These are phyloP conservation scores for Ceratopteris richardii DNA, from an alignment of 75 land plant genomes.

Conservation along the genomic window DNA sequence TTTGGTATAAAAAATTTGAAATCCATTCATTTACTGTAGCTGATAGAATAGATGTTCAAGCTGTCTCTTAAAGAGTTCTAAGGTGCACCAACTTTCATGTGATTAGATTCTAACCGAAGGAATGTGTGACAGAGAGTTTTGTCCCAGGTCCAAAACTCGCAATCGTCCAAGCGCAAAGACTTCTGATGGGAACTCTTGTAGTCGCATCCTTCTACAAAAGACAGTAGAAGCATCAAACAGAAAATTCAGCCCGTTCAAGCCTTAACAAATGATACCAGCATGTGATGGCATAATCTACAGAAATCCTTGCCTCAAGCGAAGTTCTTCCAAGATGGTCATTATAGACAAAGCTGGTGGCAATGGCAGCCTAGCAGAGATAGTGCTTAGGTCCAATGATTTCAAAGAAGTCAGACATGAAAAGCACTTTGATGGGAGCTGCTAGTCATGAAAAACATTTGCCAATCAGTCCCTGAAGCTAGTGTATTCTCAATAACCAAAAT, in stretches of 20 bases:
- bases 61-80: too few species aligned
- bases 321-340: constrained; percentile 66
- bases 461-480: too few species aligned
- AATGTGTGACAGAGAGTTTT: constrained; percentile 51
- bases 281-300: not conserved
- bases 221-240: constrained; percentile 8
- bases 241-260: not conserved
- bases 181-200: constrained; percentile 54
- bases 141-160: constrained; percentile 69
- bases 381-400: constrained; percentile 76
- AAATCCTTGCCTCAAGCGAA: constrained; percentile 58
- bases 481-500: too few species aligned
- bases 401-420: constrained; percentile 52
- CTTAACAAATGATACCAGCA: not conserved
- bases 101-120: constrained; percentile 40
- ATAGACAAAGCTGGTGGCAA: constrained; percentile 51
- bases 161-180: constrained; percentile 36
- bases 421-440: constrained; percentile 71
- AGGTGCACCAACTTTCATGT: not conserved
- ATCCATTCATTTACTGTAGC: not conserved
- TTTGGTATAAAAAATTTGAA: not conserved
- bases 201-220: constrained; percentile 46
- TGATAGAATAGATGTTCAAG: too few species aligned
- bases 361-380: constrained; percentile 42
- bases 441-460: too few species aligned